Evolutionary conservation across 805 yeast species (phyloP).

Genomic region (Geotrichum ghanense): DNA sequence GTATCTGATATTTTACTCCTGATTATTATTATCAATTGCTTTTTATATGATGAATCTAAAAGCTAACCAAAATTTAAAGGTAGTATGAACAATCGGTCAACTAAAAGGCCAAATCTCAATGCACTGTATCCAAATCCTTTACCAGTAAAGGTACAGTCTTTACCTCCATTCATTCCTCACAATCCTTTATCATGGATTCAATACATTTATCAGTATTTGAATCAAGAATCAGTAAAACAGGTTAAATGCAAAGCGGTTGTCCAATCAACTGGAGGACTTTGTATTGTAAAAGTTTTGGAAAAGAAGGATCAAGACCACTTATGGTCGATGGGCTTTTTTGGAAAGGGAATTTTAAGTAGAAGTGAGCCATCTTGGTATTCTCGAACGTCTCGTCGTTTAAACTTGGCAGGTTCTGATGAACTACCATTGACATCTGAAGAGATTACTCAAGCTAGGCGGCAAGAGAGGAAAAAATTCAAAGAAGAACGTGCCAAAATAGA

Average conservation of each 20-base stretch:
- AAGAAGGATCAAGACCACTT: conserved; percentile 39
- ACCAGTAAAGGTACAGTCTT: conserved; percentile 39
- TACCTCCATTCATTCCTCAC: conserved; percentile 48
- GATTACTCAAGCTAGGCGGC: conserved; percentile 59
- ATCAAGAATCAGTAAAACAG: conserved; percentile 12
- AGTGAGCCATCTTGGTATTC: conserved; percentile 86
- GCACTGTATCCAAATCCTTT: conserved; percentile 38
- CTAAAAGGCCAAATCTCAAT: conserved; percentile 15
- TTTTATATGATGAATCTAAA: too few species aligned
- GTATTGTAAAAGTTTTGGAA: conserved; percentile 26
- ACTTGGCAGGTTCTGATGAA: conserved; percentile 29
- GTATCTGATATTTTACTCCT: conserved; percentile 54
- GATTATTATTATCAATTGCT: too few species aligned
- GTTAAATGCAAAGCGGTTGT: conserved; percentile 12
- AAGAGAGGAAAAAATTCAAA: conserved; percentile 64
- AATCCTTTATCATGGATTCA: conserved; percentile 57
- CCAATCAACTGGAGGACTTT: conserved; percentile 10
- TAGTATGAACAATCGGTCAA: conserved; percentile 1
- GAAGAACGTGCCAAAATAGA: conserved; percentile 53
- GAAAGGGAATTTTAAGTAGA: conserved; percentile 81
- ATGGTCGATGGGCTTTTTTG: conserved; percentile 87
- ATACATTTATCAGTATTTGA: conserved; percentile 27
- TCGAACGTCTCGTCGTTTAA: conserved; percentile 50
- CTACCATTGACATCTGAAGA: conserved; percentile 48
- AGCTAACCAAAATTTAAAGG: conserved; percentile 6